phyloP scores from a whole-genome alignment of 495 filamentous ascomycete genomes.

The Jackrogersella multiformis region DNA sequence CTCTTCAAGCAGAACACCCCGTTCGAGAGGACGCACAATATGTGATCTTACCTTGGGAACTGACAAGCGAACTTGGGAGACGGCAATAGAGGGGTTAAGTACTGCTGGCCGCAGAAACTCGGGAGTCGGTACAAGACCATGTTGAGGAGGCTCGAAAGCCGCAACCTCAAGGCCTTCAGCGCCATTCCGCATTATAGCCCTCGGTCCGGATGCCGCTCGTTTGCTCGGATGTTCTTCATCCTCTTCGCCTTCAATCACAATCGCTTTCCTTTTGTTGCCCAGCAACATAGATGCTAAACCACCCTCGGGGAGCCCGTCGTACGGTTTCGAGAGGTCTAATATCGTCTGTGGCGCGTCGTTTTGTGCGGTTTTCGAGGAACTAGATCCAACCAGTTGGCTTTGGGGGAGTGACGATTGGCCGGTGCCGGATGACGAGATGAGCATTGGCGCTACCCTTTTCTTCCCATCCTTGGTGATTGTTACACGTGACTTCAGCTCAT shows the following conservation, averaged over 20 bases:
- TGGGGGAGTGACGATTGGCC: conserved; percentile 89
- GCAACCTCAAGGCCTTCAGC: conserved; percentile 79
- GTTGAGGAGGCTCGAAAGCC: conserved; percentile 58
- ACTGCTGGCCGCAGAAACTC: conserved; percentile 90
- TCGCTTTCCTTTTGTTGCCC: conserved; percentile 90
- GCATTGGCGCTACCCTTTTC: conserved; percentile 90
- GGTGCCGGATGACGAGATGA: conserved; percentile 85
- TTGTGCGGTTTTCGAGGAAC: conserved; percentile 65
- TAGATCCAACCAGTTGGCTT: conserved; percentile 79
- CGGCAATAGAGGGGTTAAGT: conserved; percentile 76
- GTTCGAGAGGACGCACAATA: conserved; percentile 74
- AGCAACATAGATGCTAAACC: conserved; percentile 85
- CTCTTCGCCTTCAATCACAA: conserved; percentile 70
- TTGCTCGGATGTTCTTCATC: conserved; percentile 70
- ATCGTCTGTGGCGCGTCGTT: conserved; percentile 84
- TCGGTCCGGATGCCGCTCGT: conserved; percentile 71
- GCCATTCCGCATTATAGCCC: conserved; percentile 78
- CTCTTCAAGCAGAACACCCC: conserved; percentile 55
- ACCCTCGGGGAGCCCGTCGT: conserved; percentile 90
- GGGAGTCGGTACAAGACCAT: conserved; percentile 77
- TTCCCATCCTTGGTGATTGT: conserved; percentile 97
- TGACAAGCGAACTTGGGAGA: conserved; percentile 87
- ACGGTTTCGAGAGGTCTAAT: conserved; percentile 92
- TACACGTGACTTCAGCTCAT: conserved; percentile 85
- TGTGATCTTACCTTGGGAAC: conserved; percentile 87